Evolutionary conservation across 768 basidiomycete genomes (phyloP).

Genomic region (Amanita exitialis): DNA sequence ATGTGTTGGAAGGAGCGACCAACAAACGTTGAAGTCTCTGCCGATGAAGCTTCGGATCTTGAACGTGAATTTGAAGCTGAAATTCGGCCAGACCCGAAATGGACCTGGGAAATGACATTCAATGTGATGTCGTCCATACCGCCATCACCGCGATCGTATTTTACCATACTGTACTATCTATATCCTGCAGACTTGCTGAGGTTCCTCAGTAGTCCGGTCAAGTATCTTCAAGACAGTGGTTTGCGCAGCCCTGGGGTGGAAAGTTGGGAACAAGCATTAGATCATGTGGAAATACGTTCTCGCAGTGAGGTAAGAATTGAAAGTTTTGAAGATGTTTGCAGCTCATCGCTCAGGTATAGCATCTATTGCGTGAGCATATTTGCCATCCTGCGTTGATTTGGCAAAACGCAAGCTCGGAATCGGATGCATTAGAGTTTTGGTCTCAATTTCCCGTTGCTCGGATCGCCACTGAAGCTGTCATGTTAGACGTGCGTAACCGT

Average conservation of each 20-base stretch:
- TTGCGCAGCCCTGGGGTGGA: slow-evolving; percentile 53
- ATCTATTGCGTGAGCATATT: slow-evolving; percentile 57
- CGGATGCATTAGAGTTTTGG: slow-evolving; percentile 61
- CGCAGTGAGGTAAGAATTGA: slow-evolving; percentile 49
- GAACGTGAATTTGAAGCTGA: slow-evolving; percentile 32
- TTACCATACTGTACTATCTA: slow-evolving; percentile 78
- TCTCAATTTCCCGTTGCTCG: slow-evolving; percentile 46
- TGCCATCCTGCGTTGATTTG: slow-evolving; percentile 68
- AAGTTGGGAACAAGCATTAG: slow-evolving; percentile 61
- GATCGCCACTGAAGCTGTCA: slow-evolving; percentile 57
- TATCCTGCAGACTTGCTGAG: slow-evolving; percentile 84
- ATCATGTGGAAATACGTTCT: slow-evolving; percentile 59
- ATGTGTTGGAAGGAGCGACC: slow-evolving; percentile 65
- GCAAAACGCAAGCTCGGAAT: slow-evolving; percentile 53
- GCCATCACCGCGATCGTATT: slow-evolving; percentile 57
- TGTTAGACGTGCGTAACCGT: slow-evolving; percentile 55
- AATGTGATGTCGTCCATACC: slow-evolving; percentile 38
- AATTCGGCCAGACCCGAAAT: slow-evolving; percentile 38
- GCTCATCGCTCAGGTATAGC: slow-evolving; percentile 26
- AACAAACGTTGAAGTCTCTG: slow-evolving; percentile 16
- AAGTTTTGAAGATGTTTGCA: neutral
- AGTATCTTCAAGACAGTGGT: slow-evolving; percentile 45
- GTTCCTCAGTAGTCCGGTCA: slow-evolving; percentile 62
- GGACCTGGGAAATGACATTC: slow-evolving; percentile 60
- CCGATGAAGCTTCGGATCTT: slow-evolving; percentile 21